phyloP scores from a whole-genome alignment of 2,329 filamentous ascomycete species.

The Colletotrichum karsti region DNA sequence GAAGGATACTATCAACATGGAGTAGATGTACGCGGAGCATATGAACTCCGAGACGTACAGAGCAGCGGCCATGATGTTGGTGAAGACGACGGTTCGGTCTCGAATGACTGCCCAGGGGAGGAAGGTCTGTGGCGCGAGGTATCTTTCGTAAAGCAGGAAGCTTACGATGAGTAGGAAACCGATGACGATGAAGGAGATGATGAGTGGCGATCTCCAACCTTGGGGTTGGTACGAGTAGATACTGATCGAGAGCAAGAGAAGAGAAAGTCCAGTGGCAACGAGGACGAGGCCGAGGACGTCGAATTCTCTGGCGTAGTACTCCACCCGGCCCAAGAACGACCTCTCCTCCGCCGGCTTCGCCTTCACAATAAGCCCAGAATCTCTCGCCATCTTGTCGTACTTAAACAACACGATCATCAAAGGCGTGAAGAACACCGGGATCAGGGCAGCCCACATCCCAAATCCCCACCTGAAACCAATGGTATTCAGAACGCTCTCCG shows the following conservation, averaged over 20 bases:
- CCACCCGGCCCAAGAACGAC: no score
- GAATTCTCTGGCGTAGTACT: background rate
- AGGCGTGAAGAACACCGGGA: background rate
- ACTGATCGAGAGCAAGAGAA: conserved; percentile 61
- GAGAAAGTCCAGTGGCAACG: conserved; percentile 57
- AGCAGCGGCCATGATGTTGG: conserved; percentile 32
- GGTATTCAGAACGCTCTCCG: background rate
- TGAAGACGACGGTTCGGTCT: conserved; percentile 42
- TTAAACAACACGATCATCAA: no score
- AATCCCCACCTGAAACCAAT: no score
- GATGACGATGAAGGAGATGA: conserved; percentile 57
- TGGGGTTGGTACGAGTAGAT: conserved; percentile 42
- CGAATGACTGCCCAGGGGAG: conserved; percentile 55
- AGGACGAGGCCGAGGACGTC: conserved; percentile 54
- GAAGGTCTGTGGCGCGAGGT: conserved; percentile 59
- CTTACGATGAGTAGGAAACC: conserved; percentile 57
- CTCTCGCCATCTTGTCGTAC: no score
- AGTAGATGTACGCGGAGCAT: conserved; percentile 32
- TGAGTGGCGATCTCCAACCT: conserved; percentile 51
- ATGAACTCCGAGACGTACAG: conserved; percentile 36
- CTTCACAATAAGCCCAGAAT: no score
- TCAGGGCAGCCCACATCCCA: no score
- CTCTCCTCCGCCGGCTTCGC: no score
- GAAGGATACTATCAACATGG: conserved; percentile 50
- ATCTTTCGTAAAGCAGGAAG: conserved; percentile 59